Conservation (phyloP, 2,329 filamentous ascomycete genomes). For the Tetracladium maxilliforme region DNA sequence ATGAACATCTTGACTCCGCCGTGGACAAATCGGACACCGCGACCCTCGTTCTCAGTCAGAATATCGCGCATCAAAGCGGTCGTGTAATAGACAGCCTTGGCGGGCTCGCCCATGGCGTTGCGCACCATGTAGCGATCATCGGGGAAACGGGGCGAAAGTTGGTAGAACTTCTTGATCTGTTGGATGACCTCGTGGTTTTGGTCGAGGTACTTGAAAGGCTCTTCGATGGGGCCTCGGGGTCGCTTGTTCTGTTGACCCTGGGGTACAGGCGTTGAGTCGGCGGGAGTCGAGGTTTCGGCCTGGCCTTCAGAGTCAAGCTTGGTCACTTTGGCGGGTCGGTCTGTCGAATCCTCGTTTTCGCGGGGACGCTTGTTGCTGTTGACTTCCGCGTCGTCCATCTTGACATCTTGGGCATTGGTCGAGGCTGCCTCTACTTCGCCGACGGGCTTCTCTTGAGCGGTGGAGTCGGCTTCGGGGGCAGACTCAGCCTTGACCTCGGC, state of each 20-base stretch:
- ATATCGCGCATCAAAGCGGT: constrained; percentile 74
- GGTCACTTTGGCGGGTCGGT: constrained; percentile 23
- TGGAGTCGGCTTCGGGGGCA: constrained; percentile 4
- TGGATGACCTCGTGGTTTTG: constrained; percentile 61
- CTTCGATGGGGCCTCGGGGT: constrained; percentile 63
- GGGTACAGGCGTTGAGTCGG: too few species aligned
- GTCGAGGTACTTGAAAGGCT: constrained; percentile 85
- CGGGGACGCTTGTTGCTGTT: constrained; percentile 17
- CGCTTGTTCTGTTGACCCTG: constrained; percentile 23
- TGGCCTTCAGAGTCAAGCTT: too few species aligned
- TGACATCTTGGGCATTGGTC: background rate
- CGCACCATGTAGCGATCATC: constrained; percentile 89
- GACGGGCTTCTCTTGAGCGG: constrained; percentile 4
- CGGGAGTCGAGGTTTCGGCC: constrained; percentile 18
- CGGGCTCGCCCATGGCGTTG: constrained; percentile 74
- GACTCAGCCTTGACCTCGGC: constrained; percentile 8
- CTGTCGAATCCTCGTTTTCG: constrained; percentile 15
- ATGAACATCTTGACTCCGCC: constrained; percentile 98
- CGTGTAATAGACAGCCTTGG: constrained; percentile 95
- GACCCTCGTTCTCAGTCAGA: constrained; percentile 72
- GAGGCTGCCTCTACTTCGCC: constrained; percentile 1
- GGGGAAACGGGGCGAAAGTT: constrained; percentile 72
- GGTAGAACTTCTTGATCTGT: constrained; percentile 72
- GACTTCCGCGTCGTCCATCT: constrained; percentile 1
- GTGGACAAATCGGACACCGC: constrained; percentile 89